Evolutionary conservation across 306 rosid genomes (phyloP).

Genomic region (Malus sylvestris): DNA sequence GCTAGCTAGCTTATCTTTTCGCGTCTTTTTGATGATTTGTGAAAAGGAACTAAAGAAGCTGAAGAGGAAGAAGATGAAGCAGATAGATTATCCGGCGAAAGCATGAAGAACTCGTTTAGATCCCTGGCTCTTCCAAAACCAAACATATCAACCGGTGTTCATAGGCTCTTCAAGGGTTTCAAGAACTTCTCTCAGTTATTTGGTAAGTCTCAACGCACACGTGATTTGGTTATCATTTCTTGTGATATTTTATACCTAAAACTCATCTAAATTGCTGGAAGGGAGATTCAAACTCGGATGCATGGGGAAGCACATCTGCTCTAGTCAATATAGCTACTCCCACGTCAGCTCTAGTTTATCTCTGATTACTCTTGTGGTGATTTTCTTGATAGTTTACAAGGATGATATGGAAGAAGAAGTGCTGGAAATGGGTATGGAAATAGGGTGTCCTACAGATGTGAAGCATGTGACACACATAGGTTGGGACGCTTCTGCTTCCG

Average conservation of each 20-base stretch:
- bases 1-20: background rate
- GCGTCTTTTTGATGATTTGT: background rate
- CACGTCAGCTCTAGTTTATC: background rate
- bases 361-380: background rate
- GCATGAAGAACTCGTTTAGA: constrained; percentile 51
- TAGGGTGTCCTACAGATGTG: constrained; percentile 88
- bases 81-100: constrained; percentile 43
- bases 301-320: background rate
- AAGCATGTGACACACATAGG: constrained; percentile 98
- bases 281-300: background rate
- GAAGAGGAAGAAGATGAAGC: constrained; percentile 27
- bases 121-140: constrained; percentile 48
- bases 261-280: too few relatives aligned
- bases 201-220: constrained; percentile 38
- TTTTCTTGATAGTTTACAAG: constrained; percentile 39
- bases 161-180: constrained; percentile 75
- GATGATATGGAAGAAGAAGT: constrained; percentile 50
- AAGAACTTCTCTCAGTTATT: constrained; percentile 78
- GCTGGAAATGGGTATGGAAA: constrained; percentile 63
- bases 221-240: background rate
- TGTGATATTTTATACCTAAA: too few relatives aligned
- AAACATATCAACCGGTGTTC: constrained; percentile 49
- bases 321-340: background rate
- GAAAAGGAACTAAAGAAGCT: constrained; percentile 37
- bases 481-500: constrained; percentile 43